phyloP scores from a whole-genome alignment of 495 filamentous ascomycete genomes.

The Bacidia gigantensis region DNA sequence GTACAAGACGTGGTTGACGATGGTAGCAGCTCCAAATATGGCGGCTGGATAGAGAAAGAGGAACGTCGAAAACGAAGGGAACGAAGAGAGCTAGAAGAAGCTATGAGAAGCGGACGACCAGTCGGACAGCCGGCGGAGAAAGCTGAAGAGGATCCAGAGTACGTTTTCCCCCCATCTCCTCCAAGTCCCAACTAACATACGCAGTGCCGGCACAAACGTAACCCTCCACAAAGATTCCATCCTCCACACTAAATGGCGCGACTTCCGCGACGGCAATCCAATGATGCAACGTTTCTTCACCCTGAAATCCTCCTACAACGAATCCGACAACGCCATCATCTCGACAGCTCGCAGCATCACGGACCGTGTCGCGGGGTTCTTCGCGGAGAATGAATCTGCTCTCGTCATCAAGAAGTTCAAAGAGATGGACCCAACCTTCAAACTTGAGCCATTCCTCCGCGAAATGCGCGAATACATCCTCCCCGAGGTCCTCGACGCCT shows the following conservation, averaged over 20 bases:
- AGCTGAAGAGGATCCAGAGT: slow-evolving; percentile 75
- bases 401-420: slow-evolving; percentile 94
- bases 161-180: slow-evolving; percentile 28
- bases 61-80: slow-evolving; percentile 70
- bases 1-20: slow-evolving; percentile 90
- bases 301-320: slow-evolving; percentile 72
- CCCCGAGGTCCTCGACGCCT: slow-evolving; percentile 92
- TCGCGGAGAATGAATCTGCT: slow-evolving; percentile 95
- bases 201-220: slow-evolving; percentile 80
- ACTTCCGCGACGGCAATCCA: slow-evolving; percentile 76
- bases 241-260: slow-evolving; percentile 91
- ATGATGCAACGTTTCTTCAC: slow-evolving; percentile 81
- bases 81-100: slow-evolving; percentile 52
- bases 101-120: slow-evolving; percentile 30
- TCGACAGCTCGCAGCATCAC: slow-evolving; percentile 85
- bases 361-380: slow-evolving; percentile 85
- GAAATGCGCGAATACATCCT: slow-evolving; percentile 97
- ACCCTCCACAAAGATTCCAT: slow-evolving; percentile 92
- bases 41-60: slow-evolving; percentile 91
- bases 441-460: slow-evolving; percentile 81
- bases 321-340: slow-evolving; percentile 93
- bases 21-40: slow-evolving; percentile 88
- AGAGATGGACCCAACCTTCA: slow-evolving; percentile 91
- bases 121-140: slow-evolving; percentile 37
- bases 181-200: slow-evolving; percentile 17